Evolutionary conservation across 306 rosid species (phyloP).

Genomic region (Acacia melanoxylon): DNA sequence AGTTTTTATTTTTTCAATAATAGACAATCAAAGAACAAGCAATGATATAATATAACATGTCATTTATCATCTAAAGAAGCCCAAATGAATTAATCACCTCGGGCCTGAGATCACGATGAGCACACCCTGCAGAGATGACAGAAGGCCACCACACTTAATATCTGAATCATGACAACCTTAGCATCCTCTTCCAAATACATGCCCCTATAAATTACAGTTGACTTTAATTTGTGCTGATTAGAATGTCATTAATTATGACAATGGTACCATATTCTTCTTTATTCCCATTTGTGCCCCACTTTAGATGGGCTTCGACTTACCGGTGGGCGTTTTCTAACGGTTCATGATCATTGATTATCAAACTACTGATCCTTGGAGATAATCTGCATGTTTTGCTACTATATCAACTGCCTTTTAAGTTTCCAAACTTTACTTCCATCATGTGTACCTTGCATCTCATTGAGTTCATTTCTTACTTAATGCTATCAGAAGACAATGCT

Average conservation of each 20-base stretch:
- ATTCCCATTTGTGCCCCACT: no score
- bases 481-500: conserved; percentile 22
- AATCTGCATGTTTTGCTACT: neutral
- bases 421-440: neutral
- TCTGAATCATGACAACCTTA: conserved; percentile 57
- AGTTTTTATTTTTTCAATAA: neutral
- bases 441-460: conserved; percentile 24
- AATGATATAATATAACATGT: neutral
- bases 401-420: neutral
- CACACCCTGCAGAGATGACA: conserved; percentile 68
- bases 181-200: conserved; percentile 49
- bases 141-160: conserved; percentile 56
- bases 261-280: neutral
- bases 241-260: conserved; percentile 12
- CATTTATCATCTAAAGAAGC: neutral
- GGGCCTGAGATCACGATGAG: conserved; percentile 64
- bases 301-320: no score
- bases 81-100: conserved; percentile 51
- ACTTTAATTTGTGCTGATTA: neutral
- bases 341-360: neutral
- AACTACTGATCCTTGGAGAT: neutral
- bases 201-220: neutral
- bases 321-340: no score
- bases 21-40: neutral
- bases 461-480: conserved; percentile 36